Evolutionary conservation across 139 green algal species (phyloP).

Genomic region (Chlorella ohadii): DNA sequence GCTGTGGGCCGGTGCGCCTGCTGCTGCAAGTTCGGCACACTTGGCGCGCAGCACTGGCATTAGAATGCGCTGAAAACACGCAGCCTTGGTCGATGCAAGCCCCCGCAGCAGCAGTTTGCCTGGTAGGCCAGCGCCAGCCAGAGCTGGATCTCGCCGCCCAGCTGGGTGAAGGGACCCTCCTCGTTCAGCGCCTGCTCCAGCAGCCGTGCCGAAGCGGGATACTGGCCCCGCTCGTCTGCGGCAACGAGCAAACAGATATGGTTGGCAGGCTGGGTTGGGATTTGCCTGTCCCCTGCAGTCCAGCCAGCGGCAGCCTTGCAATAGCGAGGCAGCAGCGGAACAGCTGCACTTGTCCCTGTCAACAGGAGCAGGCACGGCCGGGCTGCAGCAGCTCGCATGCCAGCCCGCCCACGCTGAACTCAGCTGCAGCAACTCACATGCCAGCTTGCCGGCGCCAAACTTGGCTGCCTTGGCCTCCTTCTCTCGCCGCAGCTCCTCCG

Average conservation of each 20-base stretch:
- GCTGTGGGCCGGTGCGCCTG: no score
- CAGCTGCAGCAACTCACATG: constrained; percentile 26
- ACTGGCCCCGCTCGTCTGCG: constrained; percentile 59
- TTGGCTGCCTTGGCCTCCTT: constrained; percentile 42
- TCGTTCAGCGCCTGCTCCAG: constrained; percentile 73
- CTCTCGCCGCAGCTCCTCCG: constrained; percentile 51
- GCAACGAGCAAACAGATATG: no score
- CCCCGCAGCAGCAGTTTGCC: not conserved
- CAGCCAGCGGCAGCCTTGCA: no score
- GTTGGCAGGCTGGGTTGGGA: no score
- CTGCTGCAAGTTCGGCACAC: no score
- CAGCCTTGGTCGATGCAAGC: not conserved
- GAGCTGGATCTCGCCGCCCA: constrained; percentile 85
- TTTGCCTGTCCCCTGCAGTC: no score
- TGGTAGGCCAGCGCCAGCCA: constrained; percentile 91
- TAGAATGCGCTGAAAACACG: not conserved
- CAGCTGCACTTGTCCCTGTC: no score
- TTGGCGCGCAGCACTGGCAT: no score
- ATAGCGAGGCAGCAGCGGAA: no score
- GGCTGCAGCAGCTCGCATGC: no score
- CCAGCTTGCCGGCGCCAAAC: constrained; percentile 54
- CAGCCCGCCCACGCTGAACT: no score
- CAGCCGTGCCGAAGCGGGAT: constrained; percentile 52
- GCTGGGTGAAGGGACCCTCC: constrained; percentile 53
- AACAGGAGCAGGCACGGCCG: no score